Base-by-base conservation (phyloP, 768 basidiomycete species). In the Tubosaeta sp. region DNA sequence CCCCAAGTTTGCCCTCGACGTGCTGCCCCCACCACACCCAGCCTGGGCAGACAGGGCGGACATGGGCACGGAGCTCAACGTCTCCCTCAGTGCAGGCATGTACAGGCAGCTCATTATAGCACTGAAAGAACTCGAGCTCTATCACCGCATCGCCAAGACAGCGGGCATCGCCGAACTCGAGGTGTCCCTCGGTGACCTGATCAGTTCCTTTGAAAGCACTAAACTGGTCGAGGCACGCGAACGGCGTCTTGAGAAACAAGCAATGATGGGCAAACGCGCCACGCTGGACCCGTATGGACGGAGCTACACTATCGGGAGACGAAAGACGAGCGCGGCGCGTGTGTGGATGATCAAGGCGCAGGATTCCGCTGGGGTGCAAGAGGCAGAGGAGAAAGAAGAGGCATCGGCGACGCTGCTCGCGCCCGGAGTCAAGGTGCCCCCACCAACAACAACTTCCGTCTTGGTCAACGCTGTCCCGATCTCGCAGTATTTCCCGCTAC, bases 291-390 rank as follows among this genome's bases (percentile, higher is more conserved):
- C 78, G 40, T 78, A 79, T 49, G 91, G 92, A n/a, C 76, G 94
- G 51, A 84, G 86, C n/a, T 90, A 91, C 63, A 89, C 89, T 0
- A 63, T 87, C 44, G 94, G 94, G 34, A 80, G 83, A 69, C 79
- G 94, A 57, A 98, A 98, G 71, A 91, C 91, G 53, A 90, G 89
- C 59, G 74, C 86, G 1, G 93, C 94, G 31, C 80, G 91, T 34
- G 93, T 94, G 9, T 98, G 94, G 94, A 87, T 95, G 74, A 87
- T 96, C 53, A 81, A 85, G 30, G 79, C 80, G 48, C 64, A 55
- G 31, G 59, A 52, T 49, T 18, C 36, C 4, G 36, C 36, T n/a
- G 18, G 6, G 44, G 63, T 46, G 14, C 54, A 32, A 35, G 18
- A 35, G 3, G 46, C 13, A 0, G 46, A 21, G 19, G 35, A 36